A percentile compares a stretch with the other conserved stretches of the same genome.
Conservation (phyloP, 148 eudicot species). For the Pouteria glomerata region DNA sequence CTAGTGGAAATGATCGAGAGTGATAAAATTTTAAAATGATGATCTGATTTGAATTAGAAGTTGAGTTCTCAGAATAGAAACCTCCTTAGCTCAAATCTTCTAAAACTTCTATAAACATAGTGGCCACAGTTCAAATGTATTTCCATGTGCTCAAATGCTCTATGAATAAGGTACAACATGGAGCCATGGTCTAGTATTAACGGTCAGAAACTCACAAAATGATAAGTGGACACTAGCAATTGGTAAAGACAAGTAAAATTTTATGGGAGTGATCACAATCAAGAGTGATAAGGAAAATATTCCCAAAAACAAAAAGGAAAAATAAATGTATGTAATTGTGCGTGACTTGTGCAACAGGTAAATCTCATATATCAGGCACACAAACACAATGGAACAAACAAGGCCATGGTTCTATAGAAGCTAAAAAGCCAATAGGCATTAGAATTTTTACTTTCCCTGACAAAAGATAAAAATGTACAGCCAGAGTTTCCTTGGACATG, state of each 20-base stretch:
- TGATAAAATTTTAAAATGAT: neutral
- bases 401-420: no score
- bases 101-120: neutral
- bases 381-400: no score
- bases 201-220: no score
- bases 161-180: neutral
- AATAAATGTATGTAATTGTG: neutral
- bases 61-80: neutral
- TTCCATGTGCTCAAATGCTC: neutral
- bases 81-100: neutral
- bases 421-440: no score
- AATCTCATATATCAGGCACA: no score
- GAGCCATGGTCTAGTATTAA: neutral
- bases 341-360: no score
- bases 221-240: neutral
- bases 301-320: neutral
- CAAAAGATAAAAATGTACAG: no score
- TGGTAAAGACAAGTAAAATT: neutral
- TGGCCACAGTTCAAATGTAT: neutral
- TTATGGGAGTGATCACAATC: neutral
- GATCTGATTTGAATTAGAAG: neutral
- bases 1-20: neutral
- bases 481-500: neutral
- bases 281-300: neutral
- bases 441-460: no score